Evolutionary conservation across 2,329 filamentous ascomycete genomes (phyloP).

Genomic region (Sodiomyces alkalinus): DNA sequence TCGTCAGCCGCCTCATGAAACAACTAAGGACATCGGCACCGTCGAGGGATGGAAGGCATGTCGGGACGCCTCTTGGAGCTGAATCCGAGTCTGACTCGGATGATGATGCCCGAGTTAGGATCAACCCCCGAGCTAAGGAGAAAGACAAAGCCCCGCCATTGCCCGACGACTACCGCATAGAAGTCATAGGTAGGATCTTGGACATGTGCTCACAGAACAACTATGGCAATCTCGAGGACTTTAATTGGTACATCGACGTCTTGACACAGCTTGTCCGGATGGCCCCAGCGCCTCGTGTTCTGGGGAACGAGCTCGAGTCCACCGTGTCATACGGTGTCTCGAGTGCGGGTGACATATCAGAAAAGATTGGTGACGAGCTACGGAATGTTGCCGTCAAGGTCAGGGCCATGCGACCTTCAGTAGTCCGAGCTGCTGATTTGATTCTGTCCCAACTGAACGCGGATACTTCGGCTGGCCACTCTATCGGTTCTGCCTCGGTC

Average conservation of each 20-base stretch:
- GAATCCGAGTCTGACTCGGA: conserved; percentile 31
- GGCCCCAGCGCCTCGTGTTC: conserved; percentile 33
- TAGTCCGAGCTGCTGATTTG: conserved; percentile 70
- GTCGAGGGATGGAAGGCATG: conserved; percentile 27
- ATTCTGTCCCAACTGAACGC: conserved; percentile 45
- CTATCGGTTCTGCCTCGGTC: conserved; percentile 49
- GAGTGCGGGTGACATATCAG: conserved; percentile 37
- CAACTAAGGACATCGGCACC: conserved; percentile 58
- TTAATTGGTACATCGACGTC: conserved; percentile 94
- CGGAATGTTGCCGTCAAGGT: conserved; percentile 88
- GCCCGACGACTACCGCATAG: conserved; percentile 72
- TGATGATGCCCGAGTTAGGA: conserved; percentile 30
- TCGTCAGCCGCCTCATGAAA: conserved; percentile 75
- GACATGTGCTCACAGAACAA: conserved; percentile 83
- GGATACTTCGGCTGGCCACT: conserved; percentile 37
- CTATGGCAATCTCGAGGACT: conserved; percentile 74
- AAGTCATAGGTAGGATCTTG: conserved; percentile 70
- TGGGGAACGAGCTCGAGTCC: conserved; percentile 20
- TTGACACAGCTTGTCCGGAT: conserved; percentile 71
- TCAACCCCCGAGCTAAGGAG: conserved; percentile 18
- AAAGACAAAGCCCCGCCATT: conserved; percentile 40
- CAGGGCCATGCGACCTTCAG: conserved; percentile 62
- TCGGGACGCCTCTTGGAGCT: conserved; percentile 26
- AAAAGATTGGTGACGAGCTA: conserved; percentile 68
- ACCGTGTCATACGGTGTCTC: conserved; percentile 12